Base-by-base conservation (phyloP, 495 filamentous ascomycete genomes). In the Penicillium paradoxum region DNA sequence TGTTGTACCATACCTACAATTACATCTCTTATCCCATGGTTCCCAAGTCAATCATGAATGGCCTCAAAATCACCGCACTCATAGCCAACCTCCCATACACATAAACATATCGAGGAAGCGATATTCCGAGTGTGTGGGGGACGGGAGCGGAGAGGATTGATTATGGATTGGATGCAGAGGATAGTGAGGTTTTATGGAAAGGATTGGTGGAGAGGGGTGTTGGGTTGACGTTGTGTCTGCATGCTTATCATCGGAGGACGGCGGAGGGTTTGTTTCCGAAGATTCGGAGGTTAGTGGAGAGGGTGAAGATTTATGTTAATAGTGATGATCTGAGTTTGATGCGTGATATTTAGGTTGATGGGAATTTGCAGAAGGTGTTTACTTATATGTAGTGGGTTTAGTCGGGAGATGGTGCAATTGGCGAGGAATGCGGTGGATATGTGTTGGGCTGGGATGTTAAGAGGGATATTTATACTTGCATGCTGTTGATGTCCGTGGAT, bases 251-350 rank as follows among this genome's bases (percentile, higher is more conserved):
- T 50, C 68, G 69, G 9, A 58, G 71, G 21, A 69, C 68, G 15
- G 62, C 65, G 0, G 70, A 72, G 13, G 64, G 67, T 11, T 55
- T 72, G n/a, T 72, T 72, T 45, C 56, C 63, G 1, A 71, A 72
- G 46, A 70, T 76, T 49, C 55, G 64, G 30, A 49, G 52, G 58
- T 54, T 76, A 22, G 60, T 60, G 43, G 65, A 74, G 18, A 57
- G 40, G 0, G 73, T 73, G 1, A 63, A 64, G 33, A 34, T 70
- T 34, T 69, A 66, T 45, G 63, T 73, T 44, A 69, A 67, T 46
- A 72, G 69, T 41, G 70, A 76, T 43, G 73, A 76, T 53, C 73
- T 73, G 8, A 64, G 68, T 2, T 65, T 72, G 46, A 74, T 75
- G 70, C 69, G 72, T 54, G 68, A 73, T 49, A 66, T 69, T 22